Percentiles rank a stretch among this genome's conserved stretches.
Evolutionary conservation across 371 early-diverging fungal species (phyloP).

Genomic region (Chytridium lagenaria): DNA sequence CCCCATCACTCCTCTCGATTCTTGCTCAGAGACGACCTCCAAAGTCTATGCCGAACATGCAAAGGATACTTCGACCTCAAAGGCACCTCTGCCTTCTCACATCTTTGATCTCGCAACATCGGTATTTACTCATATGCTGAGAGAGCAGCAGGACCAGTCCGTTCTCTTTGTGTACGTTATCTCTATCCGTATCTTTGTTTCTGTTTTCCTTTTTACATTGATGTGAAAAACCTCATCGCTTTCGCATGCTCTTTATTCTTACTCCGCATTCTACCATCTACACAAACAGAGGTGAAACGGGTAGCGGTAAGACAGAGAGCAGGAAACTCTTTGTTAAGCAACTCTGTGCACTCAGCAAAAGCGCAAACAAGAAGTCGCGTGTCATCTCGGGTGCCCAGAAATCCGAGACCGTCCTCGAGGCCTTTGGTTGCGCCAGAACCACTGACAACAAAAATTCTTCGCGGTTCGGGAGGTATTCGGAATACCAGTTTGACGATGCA

Average conservation of each 20-base stretch:
- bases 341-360: conserved; percentile 70
- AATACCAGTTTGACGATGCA: conserved; percentile 83
- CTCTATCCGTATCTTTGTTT: neutral
- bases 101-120: conserved; percentile 56
- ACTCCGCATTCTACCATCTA: no score
- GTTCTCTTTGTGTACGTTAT: conserved; percentile 57
- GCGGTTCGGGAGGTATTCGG: conserved; percentile 81
- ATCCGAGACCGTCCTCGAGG: conserved; percentile 70
- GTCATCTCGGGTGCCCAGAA: conserved; percentile 75
- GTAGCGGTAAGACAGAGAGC: conserved; percentile 81
- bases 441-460: conserved; percentile 72
- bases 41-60: conserved; percentile 38
- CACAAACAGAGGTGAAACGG: conserved; percentile 87
- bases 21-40: conserved; percentile 32
- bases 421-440: conserved; percentile 78
- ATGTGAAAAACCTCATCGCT: no score
- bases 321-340: conserved; percentile 70
- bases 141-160: conserved; percentile 64
- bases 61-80: conserved; percentile 32
- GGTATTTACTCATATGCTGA: conserved; percentile 60
- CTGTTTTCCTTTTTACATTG: no score
- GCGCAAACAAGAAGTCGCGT: conserved; percentile 73
- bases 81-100: conserved; percentile 40
- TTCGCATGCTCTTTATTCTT: no score
- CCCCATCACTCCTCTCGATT: conserved; percentile 30